A percentile compares a stretch with the other conserved stretches of the same genome.
Conservation (phyloP, 169 alveolate species). For the Eimeria sp. region DNA sequence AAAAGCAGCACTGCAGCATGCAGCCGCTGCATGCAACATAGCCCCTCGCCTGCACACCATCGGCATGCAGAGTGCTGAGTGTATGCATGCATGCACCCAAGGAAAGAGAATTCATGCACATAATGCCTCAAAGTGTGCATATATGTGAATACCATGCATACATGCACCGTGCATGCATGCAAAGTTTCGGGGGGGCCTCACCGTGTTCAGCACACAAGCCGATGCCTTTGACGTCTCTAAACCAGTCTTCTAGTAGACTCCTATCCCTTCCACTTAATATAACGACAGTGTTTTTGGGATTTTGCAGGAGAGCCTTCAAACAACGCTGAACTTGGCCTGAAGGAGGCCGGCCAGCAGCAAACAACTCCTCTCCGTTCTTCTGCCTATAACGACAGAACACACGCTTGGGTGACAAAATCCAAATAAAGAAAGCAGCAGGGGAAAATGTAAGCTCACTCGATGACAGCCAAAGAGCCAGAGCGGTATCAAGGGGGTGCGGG, state of each 20-base stretch:
- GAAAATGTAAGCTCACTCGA: background rate
- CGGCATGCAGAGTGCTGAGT: background rate
- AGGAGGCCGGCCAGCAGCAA: conserved; percentile 76
- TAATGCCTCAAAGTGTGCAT: background rate
- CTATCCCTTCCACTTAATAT: conserved; percentile 88
- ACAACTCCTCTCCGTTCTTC: conserved; percentile 59
- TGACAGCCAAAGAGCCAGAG: background rate
- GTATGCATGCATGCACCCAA: background rate
- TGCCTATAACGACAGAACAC: background rate
- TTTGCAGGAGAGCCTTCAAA: conserved; percentile 49
- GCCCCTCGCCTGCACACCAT: background rate
- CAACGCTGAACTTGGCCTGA: conserved; percentile 48
- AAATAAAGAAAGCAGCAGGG: no score
- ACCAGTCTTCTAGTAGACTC: conserved; percentile 87
- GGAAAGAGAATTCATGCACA: background rate
- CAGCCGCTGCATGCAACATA: background rate
- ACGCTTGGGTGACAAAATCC: background rate
- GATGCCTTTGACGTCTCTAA: conserved; percentile 63
- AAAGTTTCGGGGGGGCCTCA: background rate
- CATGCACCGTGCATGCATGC: background rate
- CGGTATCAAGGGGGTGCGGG: no score
- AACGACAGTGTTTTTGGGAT: conserved; percentile 84
- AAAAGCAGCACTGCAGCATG: background rate
- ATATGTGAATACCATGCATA: no score
- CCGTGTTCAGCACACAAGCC: conserved; percentile 83